Base-by-base conservation (phyloP, 1,284 basidiomycete species). In the Neonothopanus nambi region DNA sequence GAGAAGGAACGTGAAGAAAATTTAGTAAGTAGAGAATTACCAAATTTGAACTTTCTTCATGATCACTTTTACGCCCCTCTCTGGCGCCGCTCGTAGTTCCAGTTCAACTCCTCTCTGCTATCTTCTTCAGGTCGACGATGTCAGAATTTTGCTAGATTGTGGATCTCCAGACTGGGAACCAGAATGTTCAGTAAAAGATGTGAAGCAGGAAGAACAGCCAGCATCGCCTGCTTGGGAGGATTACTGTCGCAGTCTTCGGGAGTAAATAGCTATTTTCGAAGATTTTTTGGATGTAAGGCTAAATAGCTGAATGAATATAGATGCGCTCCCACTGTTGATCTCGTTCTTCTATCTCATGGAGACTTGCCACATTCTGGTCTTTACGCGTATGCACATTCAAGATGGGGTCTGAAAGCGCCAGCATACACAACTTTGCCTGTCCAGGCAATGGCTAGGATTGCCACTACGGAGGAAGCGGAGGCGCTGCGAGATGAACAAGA, bases 381-480 rank as follows among this genome's bases (percentile, higher is more conserved):
- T 17, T 97, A 93, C 67, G 85, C 95, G 5, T 98, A 93, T 68
- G 95, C 95, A 1, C 81, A 92, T 63, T 82, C 95, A 5, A 80
- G 85, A 63, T 95, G 94, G 85, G 90, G 89, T 17, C 79, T 99
- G 37, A 88, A 82, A 48, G 95, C 95, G 39, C 94, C 94, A 8
- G 87, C 94, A n/a, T 99, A 98, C 69, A 91, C 93, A 0, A 97
- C 96, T 0, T 82, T 99, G 44, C 96, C 97, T 20, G 94, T 97
- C 0, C 93, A 97, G 61, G 94, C 95, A 52, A 98, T 96, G 91
- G 96, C 92, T 2, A 82, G 93, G 30, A 91, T 98, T 44, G 93
- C 93, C 24, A 87, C 87, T 5, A 80, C 87, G 2, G 90, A 95
- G 65, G 93, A 95, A 59, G 78, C 87, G 0, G 91, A 94, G 62